Base-by-base conservation (phyloP, 1,139 yeast species). In the Spencermartinsiella ligniputridi region DNA sequence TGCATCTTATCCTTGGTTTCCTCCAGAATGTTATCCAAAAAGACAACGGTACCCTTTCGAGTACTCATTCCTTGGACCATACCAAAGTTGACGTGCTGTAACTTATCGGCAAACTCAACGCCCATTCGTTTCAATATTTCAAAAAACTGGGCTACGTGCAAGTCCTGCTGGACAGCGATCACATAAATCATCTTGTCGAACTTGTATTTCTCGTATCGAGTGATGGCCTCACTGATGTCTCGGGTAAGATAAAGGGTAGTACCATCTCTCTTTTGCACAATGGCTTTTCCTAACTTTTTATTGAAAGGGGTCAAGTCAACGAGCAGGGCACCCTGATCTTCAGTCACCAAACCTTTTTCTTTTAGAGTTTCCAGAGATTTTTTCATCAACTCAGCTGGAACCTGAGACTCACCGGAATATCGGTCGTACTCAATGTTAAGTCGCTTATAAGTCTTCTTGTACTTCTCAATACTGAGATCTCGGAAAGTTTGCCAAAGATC, bases 11-110 rank as follows among this genome's bases (percentile, higher is more conserved):
- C 92, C 71, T 86, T 87, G 51, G 97, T 90, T 67, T 89, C 96
- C 69, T 92, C 95, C 58, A 94, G 75, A 57, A 94, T 94, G 62
- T 81, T 85, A 68, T 92, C 97, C 62, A 94, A 77, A 76, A 94
- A 94, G 12, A 94, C 98, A 52, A 94, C 99, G 35, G 96, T 94
- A 57, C 99, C 99, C 70, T 83, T 87, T 75, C 99, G 83, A 50
- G 98, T 92, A 29, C 96, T 85, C 99, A 94, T 94, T 58, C 99
- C 98, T 63, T 81, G 86, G 45, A 94, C 98, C 95, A 94, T 84
- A 68, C 99, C 99, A 60, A 89, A 94, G 70, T 86, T 92, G 58
- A 94, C 79, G 66, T 89, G 97, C 57, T 75, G 76, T 60, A 92
- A 72, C 47, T 75, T 75, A 54, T 78, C 72, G 39, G 96, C 90